Conservation (phyloP, 2,329 filamentous ascomycete genomes). For the Curvularia eragrostidis region DNA sequence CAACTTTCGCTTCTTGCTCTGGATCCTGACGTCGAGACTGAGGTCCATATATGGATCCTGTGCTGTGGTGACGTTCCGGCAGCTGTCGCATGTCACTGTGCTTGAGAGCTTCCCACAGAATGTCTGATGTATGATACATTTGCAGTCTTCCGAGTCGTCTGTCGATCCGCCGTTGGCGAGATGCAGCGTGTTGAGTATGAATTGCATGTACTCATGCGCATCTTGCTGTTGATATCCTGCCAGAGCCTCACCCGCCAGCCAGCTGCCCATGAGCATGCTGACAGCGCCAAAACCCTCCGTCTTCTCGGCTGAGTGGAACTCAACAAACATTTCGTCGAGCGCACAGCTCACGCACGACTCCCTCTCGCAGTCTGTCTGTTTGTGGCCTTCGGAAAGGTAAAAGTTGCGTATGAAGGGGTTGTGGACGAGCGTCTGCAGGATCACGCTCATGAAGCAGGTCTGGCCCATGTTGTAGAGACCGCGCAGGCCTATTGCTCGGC, state of each 20-base stretch:
- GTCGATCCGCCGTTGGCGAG: slow-evolving; percentile 70
- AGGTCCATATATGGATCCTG: slow-evolving; percentile 91
- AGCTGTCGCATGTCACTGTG: slow-evolving; percentile 89
- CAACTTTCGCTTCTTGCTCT: slow-evolving; percentile 70
- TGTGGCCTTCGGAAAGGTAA: slow-evolving; percentile 90
- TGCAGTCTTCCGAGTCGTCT: slow-evolving; percentile 61
- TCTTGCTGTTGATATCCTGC: slow-evolving; percentile 96
- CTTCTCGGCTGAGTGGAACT: slow-evolving; percentile 73
- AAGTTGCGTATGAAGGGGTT: slow-evolving; percentile 91
- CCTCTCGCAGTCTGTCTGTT: slow-evolving; percentile 72
- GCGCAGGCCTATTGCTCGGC: slow-evolving; percentile 83
- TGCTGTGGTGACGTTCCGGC: slow-evolving; percentile 79
- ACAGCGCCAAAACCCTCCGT: slow-evolving; percentile 90
- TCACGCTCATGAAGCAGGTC: slow-evolving; percentile 97
- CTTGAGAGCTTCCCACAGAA: slow-evolving; percentile 93
- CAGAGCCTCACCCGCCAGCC: slow-evolving; percentile 74
- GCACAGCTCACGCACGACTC: slow-evolving; percentile 67
- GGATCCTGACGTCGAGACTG: slow-evolving; percentile 80
- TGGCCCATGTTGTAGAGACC: slow-evolving; percentile 98
- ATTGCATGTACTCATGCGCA: slow-evolving; percentile 96
- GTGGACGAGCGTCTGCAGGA: slow-evolving; percentile 90
- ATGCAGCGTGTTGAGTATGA: slow-evolving; percentile 89
- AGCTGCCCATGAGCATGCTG: slow-evolving; percentile 86
- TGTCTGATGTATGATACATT: slow-evolving; percentile 91
- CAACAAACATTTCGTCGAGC: slow-evolving; percentile 67